Conservation (phyloP, 345 rosid species). For the Eutrema heterophyllum region DNA sequence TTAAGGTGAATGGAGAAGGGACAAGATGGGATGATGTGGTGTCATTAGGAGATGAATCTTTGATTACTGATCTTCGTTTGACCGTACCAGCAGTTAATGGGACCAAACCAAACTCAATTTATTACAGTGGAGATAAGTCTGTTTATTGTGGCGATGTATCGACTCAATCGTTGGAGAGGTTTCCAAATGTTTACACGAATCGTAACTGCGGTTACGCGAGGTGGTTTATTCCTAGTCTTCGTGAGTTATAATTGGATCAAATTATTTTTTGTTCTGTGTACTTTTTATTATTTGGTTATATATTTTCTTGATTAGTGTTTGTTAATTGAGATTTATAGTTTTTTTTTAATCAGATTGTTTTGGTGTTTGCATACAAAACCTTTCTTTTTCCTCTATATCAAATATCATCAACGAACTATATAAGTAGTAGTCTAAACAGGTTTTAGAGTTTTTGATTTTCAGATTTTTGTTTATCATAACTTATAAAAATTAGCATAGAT, state of each 20-base stretch:
- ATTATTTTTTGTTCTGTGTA: background rate
- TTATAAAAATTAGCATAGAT: too few species aligned
- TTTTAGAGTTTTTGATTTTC: too few species aligned
- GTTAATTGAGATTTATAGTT: background rate
- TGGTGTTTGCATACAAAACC: background rate
- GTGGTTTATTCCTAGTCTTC: constrained; percentile 1
- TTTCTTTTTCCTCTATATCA: background rate
- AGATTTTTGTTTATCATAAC: too few species aligned
- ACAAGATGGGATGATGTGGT: background rate
- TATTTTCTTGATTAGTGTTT: too few species aligned
- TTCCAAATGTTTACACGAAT: background rate
- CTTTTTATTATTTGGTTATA: background rate
- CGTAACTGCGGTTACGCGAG: background rate
- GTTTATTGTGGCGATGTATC: background rate
- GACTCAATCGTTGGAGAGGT: background rate
- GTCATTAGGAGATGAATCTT: background rate
- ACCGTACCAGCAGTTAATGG: background rate
- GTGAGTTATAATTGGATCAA: background rate
- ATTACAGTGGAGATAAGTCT: background rate
- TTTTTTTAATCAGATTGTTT: background rate
- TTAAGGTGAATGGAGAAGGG: background rate
- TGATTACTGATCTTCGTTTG: background rate
- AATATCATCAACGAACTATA: background rate
- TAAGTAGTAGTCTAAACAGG: background rate
- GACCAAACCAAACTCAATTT: background rate